Base-by-base conservation (phyloP, 192 early-diverging fungal genomes). In the Backusella sp. region DNA sequence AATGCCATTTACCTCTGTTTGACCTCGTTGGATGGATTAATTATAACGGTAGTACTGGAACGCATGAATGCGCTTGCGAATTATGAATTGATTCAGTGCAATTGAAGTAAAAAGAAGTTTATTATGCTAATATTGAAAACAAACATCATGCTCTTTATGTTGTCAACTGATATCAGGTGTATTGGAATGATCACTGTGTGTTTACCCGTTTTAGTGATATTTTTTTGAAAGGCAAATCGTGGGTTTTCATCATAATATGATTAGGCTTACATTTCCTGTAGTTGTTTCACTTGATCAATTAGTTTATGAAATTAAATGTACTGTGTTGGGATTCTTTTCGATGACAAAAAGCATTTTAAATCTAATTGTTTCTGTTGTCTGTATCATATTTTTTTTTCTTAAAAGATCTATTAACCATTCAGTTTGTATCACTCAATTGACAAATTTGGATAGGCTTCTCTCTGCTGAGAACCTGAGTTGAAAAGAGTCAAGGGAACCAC, bases 171-270 rank as follows among this genome's bases (percentile, higher is more conserved):
- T 6, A 23, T 23, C n/a, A 53, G 8, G n/a, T 21, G 8, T 7
- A 21, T 21, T 21, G 8, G 23, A 8, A 53, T 53, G 17, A 17
- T 21, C n/a, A 53, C 21, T 6, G 84, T 6, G 53, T 84, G 9
- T 39, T 86, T 88, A 21, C 77, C 32, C 2, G 76, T 14, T 88
- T 90, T 66, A 72, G 85, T 28, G 83, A 69, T 84, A 84, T 4
- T 88, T 85, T 75, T 79, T 83, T 0, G 87, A 87, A 14, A 78
- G 84, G 7, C 83, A 87, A n/a, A 73, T 86, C 9, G 74, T 90
- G 19, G 68, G 85, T 39, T 85, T 87, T 1, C 32, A 86, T 88
- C 70, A 75, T 79, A 79, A 74, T 36, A 46, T 11, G 59, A 21
- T 6, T 6, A 35, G 19, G 19, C 32, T 0, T 26, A n/a, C 68